Conservation (phyloP, 805 yeast species). For the Saccharomycopsis lassenensis region DNA sequence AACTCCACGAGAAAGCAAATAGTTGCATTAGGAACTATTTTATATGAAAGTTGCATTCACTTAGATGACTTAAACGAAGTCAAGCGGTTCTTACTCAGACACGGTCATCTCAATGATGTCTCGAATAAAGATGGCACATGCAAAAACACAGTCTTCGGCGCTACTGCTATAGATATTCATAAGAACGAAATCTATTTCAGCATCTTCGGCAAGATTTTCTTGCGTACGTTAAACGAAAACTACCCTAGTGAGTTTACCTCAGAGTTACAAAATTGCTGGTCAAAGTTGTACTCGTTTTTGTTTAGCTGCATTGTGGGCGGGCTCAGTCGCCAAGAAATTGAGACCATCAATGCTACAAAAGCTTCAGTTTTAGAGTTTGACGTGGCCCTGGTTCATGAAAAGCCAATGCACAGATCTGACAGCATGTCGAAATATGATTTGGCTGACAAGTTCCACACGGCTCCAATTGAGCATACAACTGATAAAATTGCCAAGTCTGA, state of each 20-base stretch:
- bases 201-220: constrained; percentile 15
- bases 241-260: constrained; percentile 12
- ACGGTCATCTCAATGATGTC: constrained; percentile 4
- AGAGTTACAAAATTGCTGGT: constrained; percentile 14
- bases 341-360: background rate
- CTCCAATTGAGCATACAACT: background rate
- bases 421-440: background rate
- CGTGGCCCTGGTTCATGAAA: too few relatives aligned
- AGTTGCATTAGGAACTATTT: constrained; percentile 12
- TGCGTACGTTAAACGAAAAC: constrained; percentile 17
- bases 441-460: background rate
- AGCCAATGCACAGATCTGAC: too few relatives aligned
- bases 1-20: constrained; percentile 6
- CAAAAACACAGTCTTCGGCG: constrained; percentile 13
- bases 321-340: constrained; percentile 3
- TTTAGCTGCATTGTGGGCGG: constrained; percentile 19
- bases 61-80: constrained; percentile 2
- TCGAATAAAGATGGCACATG: background rate
- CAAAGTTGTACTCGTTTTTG: constrained; percentile 14
- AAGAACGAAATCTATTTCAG: constrained; percentile 13
- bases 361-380: too few relatives aligned
- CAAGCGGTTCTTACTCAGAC: constrained; percentile 5
- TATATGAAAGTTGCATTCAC: constrained; percentile 4
- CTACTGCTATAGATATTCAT: constrained; percentile 6
- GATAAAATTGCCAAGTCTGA: background rate